These are phyloP conservation scores for Lepidium aucheri DNA, from an alignment of 345 rosid genomes.

Conservation along the genomic window DNA sequence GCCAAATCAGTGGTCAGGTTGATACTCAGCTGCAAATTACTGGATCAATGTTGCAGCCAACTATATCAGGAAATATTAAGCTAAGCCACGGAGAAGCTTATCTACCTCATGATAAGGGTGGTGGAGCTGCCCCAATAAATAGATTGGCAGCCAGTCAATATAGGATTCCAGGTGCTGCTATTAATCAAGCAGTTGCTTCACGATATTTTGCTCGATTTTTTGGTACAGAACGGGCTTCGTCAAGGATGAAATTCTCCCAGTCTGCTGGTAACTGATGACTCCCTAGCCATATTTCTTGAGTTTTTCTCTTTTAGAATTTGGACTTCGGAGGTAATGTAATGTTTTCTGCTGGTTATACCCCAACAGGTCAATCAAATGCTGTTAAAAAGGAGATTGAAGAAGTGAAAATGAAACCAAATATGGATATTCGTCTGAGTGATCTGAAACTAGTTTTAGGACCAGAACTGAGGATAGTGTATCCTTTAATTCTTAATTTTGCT, in stretches of 20 bases:
- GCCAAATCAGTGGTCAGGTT: constrained; percentile 85
- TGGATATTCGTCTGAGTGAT: constrained; percentile 81
- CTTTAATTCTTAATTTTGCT: constrained; percentile 87
- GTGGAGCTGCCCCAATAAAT: constrained; percentile 61
- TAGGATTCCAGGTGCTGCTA: constrained; percentile 52
- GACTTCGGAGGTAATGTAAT: not conserved
- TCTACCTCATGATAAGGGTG: constrained; percentile 94
- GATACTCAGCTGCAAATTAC: constrained; percentile 83
- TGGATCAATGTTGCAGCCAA: constrained; percentile 94
- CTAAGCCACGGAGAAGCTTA: constrained; percentile 98
- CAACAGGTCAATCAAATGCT: constrained; percentile 58
- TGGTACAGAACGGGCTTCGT: constrained; percentile 58
- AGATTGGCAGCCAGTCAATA: constrained; percentile 69
- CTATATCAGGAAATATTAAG: constrained; percentile 86
- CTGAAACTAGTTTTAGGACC: constrained; percentile 93
- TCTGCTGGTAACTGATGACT: constrained; percentile 41
- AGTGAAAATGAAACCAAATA: constrained; percentile 61
- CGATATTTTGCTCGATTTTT: constrained; percentile 77
- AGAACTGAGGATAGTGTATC: constrained; percentile 84
- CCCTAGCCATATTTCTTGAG: not conserved
- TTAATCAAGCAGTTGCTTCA: constrained; percentile 79
- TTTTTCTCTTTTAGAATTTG: not conserved
- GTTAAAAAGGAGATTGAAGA: constrained; percentile 61
- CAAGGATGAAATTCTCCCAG: constrained; percentile 49
- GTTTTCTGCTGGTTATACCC: constrained; percentile 17